Conservation (phyloP, 257 asterid species). For the Nicotiana obtusifolia region DNA sequence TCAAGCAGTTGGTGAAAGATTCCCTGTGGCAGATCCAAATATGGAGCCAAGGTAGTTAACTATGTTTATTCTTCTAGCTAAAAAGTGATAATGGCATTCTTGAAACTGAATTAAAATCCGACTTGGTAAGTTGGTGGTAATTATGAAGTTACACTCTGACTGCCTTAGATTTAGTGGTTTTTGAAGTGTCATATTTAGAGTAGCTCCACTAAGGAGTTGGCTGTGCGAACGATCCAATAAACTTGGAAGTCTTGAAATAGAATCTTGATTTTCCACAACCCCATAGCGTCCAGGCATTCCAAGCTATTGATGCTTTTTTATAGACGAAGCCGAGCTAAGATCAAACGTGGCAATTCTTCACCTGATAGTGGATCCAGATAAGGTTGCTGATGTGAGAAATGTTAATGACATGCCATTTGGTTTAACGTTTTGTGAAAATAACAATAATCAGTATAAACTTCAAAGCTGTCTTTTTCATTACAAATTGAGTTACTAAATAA, state of each 20-base stretch:
- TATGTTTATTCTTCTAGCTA: constrained; percentile 2
- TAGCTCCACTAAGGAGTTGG: background rate
- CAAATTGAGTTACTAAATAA: no score
- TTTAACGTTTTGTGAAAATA: background rate
- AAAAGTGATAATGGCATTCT: background rate
- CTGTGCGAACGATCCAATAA: background rate
- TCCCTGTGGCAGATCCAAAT: constrained; percentile 72
- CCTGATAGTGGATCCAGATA: background rate
- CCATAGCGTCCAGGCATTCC: background rate
- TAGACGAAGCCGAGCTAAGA: background rate
- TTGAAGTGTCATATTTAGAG: background rate
- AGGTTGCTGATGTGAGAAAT: background rate
- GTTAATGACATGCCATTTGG: background rate
- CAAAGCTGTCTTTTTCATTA: background rate
- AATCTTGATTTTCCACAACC: background rate
- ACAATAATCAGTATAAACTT: background rate
- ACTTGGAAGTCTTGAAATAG: background rate
- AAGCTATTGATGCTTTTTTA: background rate
- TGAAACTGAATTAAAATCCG: background rate
- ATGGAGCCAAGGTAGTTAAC: constrained; percentile 70
- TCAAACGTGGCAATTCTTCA: background rate
- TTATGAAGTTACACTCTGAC: background rate
- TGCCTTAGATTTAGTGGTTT: background rate
- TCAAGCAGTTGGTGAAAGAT: constrained; percentile 67
- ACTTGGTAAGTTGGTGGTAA: background rate